Base-by-base conservation (phyloP, 106 monocot species). In the Dendrobium chrysotoxum region DNA sequence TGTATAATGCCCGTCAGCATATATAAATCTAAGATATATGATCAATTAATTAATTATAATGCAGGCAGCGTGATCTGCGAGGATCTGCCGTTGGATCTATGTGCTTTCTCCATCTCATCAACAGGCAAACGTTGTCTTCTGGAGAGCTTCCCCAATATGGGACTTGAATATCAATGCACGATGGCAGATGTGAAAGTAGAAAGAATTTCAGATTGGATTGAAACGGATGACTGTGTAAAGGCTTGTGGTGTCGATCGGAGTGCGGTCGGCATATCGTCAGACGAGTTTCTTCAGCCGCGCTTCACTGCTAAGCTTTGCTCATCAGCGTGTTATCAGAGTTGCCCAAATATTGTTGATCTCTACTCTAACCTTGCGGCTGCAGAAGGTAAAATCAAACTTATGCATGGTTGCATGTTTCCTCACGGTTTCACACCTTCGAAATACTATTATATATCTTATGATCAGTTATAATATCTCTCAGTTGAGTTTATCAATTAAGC, bases 331-430 rank as follows among this genome's bases (percentile, higher is more conserved):
- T 85, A 85, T 70, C 64, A 84, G 25, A 80, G 74, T 47, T 95
- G 95, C 86, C 90, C 91, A 65, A 92, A 92, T 81, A 83, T 95
- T 73, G 79, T 95, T 57, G 90, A 89, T 70, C 94, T 95, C 80
- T 95, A 90, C 85, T 91, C 82, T 77, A 92, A 90, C 26, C 94
- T 95, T 35, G 92, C 95, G 8, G 89, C 90, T 2, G 92, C 80
- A 0, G 92, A 95, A 95, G 92, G 95, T 92, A 82, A 31, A 2
- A 9, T 57, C 9, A 9, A 44, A 44, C 44, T 3, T 5, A 40
- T 40, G 40, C 40, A 40, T 40, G 40, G 40, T 5, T 5, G 40
- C 40, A 5, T n/a, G n/a, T n/a, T n/a, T n/a, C n/a, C n/a, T n/a
- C n/a, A n/a, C n/a, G n/a, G n/a, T n/a, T n/a, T n/a, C n/a, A n/a